Evolutionary conservation across 2,329 filamentous ascomycete genomes (phyloP), one percentile per base, ranked within the genome.

Genomic region (Pseudogymnoascus sp.): DNA sequence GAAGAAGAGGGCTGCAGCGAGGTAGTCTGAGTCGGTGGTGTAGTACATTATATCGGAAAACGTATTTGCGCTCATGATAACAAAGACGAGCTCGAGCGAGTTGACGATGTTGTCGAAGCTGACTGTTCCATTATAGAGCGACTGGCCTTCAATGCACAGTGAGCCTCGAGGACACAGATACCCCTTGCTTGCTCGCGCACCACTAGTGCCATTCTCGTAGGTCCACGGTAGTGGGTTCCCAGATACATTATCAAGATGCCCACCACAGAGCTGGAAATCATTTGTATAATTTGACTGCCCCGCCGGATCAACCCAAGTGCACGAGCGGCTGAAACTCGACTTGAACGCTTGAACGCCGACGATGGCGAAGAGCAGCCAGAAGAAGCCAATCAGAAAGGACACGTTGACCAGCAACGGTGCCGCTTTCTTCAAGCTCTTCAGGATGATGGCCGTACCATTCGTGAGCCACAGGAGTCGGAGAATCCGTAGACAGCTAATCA

Each of bases 1-100:
- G 61, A 87, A 87, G 69, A 86, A 99, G 2, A 97, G 77, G 1
- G 92, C 90, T 3, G 91, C 86, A 14, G 90, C 83, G 6, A 96
- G 81, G 69, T 96, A 97, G 72, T 99, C 94, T 25, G 90, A 95
- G 69, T 96, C 86, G 60, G 89, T 91, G 4, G 93, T 91, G 68
- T 91, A 89, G 74, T 99, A 99, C 79, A 99, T 91, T 60, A 97
- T 77, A 73, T 97, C 91, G 1, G 91, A 89, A 74, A 95, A 99
- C 0, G 94, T 99, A 72, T 99, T 99, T 57, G 91, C 93, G 69
- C 91, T 96, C 90, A 99, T 99, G 70, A 99, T 88, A 59, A 99
- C 91, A 70, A 99, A 99, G 2, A 99, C 92, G 62, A 97, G 79
- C 75, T 99, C 91, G 59, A 97, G 76, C 0, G 92, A 97, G 65